phyloP scores from a whole-genome alignment of 2,329 filamentous ascomycete genomes.

The Alternaria triticina region DNA sequence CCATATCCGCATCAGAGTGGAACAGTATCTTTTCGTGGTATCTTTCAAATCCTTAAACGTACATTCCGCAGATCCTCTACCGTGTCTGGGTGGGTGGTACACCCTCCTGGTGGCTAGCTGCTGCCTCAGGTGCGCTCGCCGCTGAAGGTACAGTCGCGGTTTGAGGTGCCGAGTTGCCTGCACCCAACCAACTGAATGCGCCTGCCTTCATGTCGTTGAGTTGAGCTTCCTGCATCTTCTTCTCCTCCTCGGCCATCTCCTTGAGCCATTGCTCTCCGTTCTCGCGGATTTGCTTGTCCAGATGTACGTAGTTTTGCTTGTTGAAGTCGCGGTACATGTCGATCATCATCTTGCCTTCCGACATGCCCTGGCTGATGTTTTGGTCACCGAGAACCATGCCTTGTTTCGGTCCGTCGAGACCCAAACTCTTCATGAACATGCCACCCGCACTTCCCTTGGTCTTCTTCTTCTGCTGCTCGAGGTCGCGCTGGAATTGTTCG shows the following conservation, averaged over 20 bases:
- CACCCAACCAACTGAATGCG: slow-evolving; percentile 41
- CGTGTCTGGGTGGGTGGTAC: slow-evolving; percentile 17
- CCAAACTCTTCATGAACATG: slow-evolving; percentile 73
- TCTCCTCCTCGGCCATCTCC: slow-evolving; percentile 87
- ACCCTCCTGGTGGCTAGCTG: slow-evolving; percentile 18
- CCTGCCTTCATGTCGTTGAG: slow-evolving; percentile 85
- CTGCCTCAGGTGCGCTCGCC: slow-evolving; percentile 22
- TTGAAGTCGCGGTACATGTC: slow-evolving; percentile 93
- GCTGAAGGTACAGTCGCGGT: slow-evolving; percentile 22
- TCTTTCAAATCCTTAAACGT: slow-evolving; percentile 2
- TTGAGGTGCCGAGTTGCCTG: slow-evolving; percentile 23
- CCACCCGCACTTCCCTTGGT: slow-evolving; percentile 67
- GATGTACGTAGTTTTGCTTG: slow-evolving; percentile 83
- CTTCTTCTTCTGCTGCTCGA: slow-evolving; percentile 72
- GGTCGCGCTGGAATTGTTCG: slow-evolving; percentile 80
- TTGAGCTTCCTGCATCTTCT: slow-evolving; percentile 87
- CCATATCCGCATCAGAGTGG: slow-evolving; percentile 6
- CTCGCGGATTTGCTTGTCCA: slow-evolving; percentile 89
- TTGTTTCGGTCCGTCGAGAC: slow-evolving; percentile 70
- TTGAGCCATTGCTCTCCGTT: slow-evolving; percentile 96
- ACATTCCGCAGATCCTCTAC: slow-evolving; percentile 11
- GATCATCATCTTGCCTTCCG: slow-evolving; percentile 95
- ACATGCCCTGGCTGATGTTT: slow-evolving; percentile 75
- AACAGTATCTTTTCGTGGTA: slow-evolving; percentile 8
- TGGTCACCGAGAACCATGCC: slow-evolving; percentile 60